These are phyloP conservation scores for Globisporangium iwayamae DNA, from an alignment of 352 stramenopile species.

Conservation along the genomic window DNA sequence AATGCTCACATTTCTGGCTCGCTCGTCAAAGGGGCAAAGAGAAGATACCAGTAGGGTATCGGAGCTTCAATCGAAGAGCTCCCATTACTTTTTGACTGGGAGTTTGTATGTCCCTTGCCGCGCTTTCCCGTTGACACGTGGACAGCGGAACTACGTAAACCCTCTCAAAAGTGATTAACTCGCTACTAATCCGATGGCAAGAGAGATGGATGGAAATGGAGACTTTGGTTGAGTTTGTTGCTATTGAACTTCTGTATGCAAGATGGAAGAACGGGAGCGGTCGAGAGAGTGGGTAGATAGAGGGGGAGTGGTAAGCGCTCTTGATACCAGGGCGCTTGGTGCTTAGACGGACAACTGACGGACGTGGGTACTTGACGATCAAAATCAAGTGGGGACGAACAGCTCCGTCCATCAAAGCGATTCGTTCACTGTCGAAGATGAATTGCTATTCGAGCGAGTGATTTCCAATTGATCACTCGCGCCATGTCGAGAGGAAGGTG, in stretches of 20 bases:
- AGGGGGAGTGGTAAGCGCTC: not conserved
- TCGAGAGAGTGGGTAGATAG: not conserved
- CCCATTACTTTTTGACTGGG: not conserved
- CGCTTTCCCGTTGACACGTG: not conserved
- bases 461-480: conserved; percentile 9
- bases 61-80: conserved; percentile 5
- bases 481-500: not conserved
- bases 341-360: not conserved
- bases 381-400: not conserved
- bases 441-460: not conserved
- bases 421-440: not conserved
- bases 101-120: not conserved
- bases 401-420: not conserved
- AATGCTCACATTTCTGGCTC: not conserved
- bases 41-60: not conserved
- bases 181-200: not conserved
- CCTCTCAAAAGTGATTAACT: not conserved
- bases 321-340: not conserved
- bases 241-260: not conserved
- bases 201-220: not conserved
- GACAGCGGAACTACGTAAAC: not conserved
- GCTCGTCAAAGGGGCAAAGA: no score
- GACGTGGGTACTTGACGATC: conserved; percentile 2
- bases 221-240: not conserved
- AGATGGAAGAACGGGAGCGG: not conserved